These are phyloP conservation scores for Pichia cephalocereana DNA, from an alignment of 805 yeast species.

Conservation along the genomic window DNA sequence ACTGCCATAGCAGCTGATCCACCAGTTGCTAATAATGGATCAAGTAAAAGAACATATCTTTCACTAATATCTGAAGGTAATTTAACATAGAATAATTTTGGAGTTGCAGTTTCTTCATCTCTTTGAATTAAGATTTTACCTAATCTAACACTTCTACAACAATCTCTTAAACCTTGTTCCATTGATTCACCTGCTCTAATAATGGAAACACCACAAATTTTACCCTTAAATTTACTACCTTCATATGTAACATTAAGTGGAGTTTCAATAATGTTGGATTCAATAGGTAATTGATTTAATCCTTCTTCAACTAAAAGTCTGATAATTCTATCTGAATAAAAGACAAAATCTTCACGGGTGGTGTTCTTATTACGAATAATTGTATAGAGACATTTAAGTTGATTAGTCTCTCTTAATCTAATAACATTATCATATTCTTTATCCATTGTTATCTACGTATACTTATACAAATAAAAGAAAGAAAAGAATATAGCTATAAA, in stretches of 20 bases:
- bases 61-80: constrained; percentile 86
- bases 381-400: constrained; percentile 77
- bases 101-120: constrained; percentile 94
- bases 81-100: constrained; percentile 87
- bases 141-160: constrained; percentile 91
- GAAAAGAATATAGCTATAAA: too few species aligned
- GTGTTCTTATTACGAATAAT: constrained; percentile 81
- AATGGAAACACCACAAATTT: constrained; percentile 96
- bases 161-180: constrained; percentile 97
- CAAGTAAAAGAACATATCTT: constrained; percentile 83
- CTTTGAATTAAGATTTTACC: constrained; percentile 96
- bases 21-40: constrained; percentile 98
- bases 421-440: constrained; percentile 41
- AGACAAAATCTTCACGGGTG: constrained; percentile 84
- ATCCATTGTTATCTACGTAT: neutral
- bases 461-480: too few species aligned
- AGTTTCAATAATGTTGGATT: constrained; percentile 54
- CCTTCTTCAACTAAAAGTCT: constrained; percentile 93
- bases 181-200: constrained; percentile 98
- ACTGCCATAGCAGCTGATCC: constrained; percentile 98
- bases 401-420: constrained; percentile 80
- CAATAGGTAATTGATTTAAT: constrained; percentile 87
- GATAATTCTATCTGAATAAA: constrained; percentile 91
- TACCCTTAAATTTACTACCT: constrained; percentile 81
- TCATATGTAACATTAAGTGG: constrained; percentile 64